Conservation (phyloP, 2,329 filamentous ascomycete species). For the Dactylellina cionopaga region DNA sequence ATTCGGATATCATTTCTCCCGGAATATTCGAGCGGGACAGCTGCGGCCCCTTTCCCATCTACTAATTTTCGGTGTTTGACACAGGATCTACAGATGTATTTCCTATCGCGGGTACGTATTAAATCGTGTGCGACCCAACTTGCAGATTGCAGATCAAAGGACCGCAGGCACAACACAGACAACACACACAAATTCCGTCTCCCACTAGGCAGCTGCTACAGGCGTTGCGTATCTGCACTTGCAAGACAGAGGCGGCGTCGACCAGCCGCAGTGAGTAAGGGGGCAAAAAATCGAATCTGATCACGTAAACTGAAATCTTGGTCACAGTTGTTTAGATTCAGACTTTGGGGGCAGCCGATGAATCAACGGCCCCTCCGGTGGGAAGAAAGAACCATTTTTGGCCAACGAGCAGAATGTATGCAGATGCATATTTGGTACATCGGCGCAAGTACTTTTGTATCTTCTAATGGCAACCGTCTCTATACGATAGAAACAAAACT, state of each 20-base stretch:
- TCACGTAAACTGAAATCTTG: conserved; percentile 5
- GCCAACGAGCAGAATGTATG: too few relatives aligned
- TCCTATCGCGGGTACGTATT: conserved; percentile 19
- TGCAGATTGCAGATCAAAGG: conserved; percentile 9
- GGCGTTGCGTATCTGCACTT: neutral
- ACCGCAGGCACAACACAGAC: conserved; percentile 22
- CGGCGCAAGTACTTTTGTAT: too few relatives aligned
- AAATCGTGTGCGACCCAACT: conserved; percentile 37
- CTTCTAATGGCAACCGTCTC: too few relatives aligned
- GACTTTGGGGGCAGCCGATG: too few relatives aligned
- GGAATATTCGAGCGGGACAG: neutral
- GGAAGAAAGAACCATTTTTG: too few relatives aligned
- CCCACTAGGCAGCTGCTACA: conserved; percentile 9
- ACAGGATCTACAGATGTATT: conserved; percentile 21
- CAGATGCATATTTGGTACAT: too few relatives aligned
- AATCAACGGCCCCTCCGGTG: too few relatives aligned
- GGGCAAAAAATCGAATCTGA: neutral
- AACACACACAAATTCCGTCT: neutral
- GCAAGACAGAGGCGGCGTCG: neutral
- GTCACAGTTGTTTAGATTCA: neutral
- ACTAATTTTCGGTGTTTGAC: too few relatives aligned
- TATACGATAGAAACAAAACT: too few relatives aligned
- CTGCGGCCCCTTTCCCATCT: neutral
- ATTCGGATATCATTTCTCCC: conserved; percentile 4
- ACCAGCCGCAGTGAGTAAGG: neutral